Evolutionary conservation across 768 basidiomycete species (phyloP).

Genomic region (Hygrocybe punicea): DNA sequence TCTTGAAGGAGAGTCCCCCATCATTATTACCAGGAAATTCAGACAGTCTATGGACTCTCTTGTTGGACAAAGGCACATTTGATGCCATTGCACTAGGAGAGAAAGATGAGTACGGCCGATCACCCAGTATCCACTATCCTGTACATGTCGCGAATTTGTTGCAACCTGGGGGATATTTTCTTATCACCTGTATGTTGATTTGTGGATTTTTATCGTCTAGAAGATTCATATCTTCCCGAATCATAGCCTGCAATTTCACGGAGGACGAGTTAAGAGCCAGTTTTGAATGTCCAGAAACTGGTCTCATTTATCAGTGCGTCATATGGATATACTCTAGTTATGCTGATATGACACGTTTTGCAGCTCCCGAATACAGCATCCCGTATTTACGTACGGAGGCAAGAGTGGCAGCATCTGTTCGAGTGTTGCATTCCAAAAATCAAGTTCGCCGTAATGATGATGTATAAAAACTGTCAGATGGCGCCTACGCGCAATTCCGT

Average conservation of each 20-base stretch:
- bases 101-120: conserved; percentile 50
- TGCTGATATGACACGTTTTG: background rate
- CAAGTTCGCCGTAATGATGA: conserved; percentile 7
- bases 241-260: conserved; percentile 78
- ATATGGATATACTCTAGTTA: background rate
- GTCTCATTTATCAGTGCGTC: conserved; percentile 64
- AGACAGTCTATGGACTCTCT: conserved; percentile 58
- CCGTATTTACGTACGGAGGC: conserved; percentile 76
- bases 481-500: conserved; percentile 57
- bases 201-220: background rate
- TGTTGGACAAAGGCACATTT: conserved; percentile 86
- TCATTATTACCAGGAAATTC: conserved; percentile 18
- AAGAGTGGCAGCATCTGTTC: conserved; percentile 65
- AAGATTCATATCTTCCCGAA: background rate
- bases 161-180: conserved; percentile 63
- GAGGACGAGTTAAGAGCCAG: conserved; percentile 62
- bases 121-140: conserved; percentile 61
- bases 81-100: conserved; percentile 77
- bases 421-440: conserved; percentile 66
- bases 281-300: conserved; percentile 48
- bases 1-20: conserved; percentile 54
- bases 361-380: conserved; percentile 72
- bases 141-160: conserved; percentile 52
- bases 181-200: conserved; percentile 70
- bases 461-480: background rate